phyloP scores from a whole-genome alignment of 2,329 filamentous ascomycete species.

The Colletotrichum agaves region DNA sequence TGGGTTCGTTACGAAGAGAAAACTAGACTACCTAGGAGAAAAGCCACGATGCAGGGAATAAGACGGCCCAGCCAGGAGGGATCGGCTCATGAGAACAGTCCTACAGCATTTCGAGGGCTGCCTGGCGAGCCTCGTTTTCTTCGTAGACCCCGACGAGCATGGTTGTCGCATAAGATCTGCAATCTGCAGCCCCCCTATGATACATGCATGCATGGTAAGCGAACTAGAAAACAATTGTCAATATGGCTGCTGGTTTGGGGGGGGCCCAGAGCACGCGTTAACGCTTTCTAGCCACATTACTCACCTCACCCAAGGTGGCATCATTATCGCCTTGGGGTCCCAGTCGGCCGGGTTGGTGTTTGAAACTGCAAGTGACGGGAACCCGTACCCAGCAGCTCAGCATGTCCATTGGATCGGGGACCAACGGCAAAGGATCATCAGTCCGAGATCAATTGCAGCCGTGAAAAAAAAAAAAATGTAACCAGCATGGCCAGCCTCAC shows the following conservation, averaged over 20 bases:
- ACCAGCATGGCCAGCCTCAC: conserved; percentile 27
- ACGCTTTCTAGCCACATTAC: no score
- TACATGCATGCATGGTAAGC: neutral
- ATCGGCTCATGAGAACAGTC: neutral
- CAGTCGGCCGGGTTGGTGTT: neutral
- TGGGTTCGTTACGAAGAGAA: neutral
- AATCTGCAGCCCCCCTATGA: neutral
- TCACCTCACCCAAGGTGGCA: neutral
- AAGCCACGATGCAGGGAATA: neutral
- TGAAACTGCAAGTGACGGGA: conserved; percentile 18
- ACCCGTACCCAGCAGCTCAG: conserved; percentile 18
- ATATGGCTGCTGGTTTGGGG: no score
- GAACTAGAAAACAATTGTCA: neutral
- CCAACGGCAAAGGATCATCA: conserved; percentile 4
- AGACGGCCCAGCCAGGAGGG: neutral
- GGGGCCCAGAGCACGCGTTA: no score
- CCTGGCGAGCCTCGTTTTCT: conserved; percentile 18
- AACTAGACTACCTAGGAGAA: neutral
- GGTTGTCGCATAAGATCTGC: conserved; percentile 17
- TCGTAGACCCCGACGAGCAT: conserved; percentile 3
- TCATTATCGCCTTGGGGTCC: neutral
- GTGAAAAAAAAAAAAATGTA: no score
- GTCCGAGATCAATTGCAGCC: conserved; percentile 16
- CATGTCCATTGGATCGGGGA: conserved; percentile 2
- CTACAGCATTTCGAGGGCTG: neutral